Evolutionary conservation across 495 filamentous ascomycete genomes (phyloP).

Genomic region (Ascodesmis nigricans): DNA sequence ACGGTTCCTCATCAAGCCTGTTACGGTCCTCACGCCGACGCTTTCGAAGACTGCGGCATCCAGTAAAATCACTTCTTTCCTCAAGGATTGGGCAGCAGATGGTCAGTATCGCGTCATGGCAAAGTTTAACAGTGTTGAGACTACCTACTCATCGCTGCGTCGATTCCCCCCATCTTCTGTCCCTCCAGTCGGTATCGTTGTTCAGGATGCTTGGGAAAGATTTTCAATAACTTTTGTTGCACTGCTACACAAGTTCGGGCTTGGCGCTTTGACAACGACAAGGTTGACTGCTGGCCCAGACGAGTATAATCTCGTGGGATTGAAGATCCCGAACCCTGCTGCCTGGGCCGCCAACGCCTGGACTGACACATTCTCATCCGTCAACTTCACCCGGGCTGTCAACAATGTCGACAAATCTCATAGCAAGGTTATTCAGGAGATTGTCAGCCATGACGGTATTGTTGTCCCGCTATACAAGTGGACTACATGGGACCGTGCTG

Average conservation of each 20-base stretch:
- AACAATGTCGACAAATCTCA: background rate
- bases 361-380: conserved; percentile 1
- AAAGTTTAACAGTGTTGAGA: conserved; percentile 17
- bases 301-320: conserved; percentile 6
- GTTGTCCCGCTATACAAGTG: conserved; percentile 11
- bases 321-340: conserved; percentile 14
- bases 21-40: conserved; percentile 25
- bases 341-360: conserved; percentile 2
- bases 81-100: conserved; percentile 20
- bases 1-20: conserved; percentile 27
- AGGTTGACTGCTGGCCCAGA: conserved; percentile 6
- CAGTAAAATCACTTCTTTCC: conserved; percentile 25
- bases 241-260: conserved; percentile 15
- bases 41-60: conserved; percentile 25
- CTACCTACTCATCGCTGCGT: conserved; percentile 11
- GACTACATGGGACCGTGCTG: conserved; percentile 19
- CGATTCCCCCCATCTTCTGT: conserved; percentile 16
- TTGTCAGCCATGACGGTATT: background rate
- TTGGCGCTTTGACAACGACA: conserved; percentile 9
- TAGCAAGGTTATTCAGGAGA: no score
- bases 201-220: conserved; percentile 16
- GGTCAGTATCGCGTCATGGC: conserved; percentile 26
- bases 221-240: conserved; percentile 10
- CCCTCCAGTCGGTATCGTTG: conserved; percentile 14
- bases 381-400: conserved; percentile 4